Conservation (phyloP, 257 asterid species). For the Nicotiana otophora region DNA sequence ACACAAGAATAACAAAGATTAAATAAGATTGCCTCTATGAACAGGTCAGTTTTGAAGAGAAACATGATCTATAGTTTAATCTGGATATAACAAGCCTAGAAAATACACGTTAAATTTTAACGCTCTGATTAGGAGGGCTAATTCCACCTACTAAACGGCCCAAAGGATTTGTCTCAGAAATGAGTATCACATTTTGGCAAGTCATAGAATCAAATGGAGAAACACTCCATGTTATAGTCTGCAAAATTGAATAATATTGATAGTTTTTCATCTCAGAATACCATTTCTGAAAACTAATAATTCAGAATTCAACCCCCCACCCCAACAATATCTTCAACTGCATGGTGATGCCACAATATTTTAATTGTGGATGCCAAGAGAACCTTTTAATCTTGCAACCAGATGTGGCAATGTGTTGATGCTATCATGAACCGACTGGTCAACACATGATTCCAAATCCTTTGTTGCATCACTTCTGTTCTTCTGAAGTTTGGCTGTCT, state of each 20-base stretch:
- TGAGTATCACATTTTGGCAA: too few relatives aligned
- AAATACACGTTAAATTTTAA: too few relatives aligned
- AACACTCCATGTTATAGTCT: neutral
- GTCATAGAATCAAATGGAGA: too few relatives aligned
- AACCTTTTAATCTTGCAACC: constrained; percentile 54
- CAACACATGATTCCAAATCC: constrained; percentile 73
- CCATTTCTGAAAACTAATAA: neutral
- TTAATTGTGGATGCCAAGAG: constrained; percentile 39
- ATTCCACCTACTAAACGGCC: too few relatives aligned
- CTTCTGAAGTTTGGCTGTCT: constrained; percentile 56
- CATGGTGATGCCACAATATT: neutral
- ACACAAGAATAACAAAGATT: too few relatives aligned
- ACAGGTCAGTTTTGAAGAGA: too few relatives aligned
- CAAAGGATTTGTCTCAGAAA: too few relatives aligned
- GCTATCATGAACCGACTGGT: constrained; percentile 54
- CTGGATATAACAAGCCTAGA: too few relatives aligned
- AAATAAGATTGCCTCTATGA: too few relatives aligned
- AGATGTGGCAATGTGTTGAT: constrained; percentile 59
- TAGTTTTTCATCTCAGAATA: neutral
- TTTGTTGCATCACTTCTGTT: constrained; percentile 31
- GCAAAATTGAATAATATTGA: neutral
- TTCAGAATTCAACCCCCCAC: neutral
- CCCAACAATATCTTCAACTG: neutral
- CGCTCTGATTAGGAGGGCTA: too few relatives aligned
- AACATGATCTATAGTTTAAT: too few relatives aligned